Evolutionary conservation across 192 early-diverging fungal species (phyloP), one percentile per base, ranked within the genome.

Genomic region (Coemansia sp.): DNA sequence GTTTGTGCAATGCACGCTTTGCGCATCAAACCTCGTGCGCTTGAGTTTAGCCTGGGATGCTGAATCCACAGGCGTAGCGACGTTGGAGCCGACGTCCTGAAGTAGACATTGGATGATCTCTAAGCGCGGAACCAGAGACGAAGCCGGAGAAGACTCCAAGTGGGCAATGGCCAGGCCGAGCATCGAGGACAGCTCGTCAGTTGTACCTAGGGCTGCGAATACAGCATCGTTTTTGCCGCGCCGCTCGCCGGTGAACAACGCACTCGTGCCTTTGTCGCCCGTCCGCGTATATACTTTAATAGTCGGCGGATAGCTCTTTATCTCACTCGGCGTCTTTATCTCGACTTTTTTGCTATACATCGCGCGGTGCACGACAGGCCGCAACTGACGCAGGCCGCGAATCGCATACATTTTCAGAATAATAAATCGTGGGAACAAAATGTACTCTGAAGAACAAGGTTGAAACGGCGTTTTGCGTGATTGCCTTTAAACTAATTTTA

Each of bases 221-320:
- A 95, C 87, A 7, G 81, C 80, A 61, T 98, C 93, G 66, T 91
- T 83, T 72, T 98, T 98, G 46, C 74, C 22, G 12, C 92, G 85
- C 34, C 94, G 84, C 71, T 98, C 93, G 17, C 96, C 96, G 23
- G 90, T 94, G 72, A 86, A 98, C 37, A 98, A 82, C 0, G 92
- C 78, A 0, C 94, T 96, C 8, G 91, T 91, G 50, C 91, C 92
- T 75, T 93, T 91, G 82, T 98, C 96, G 19, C 96, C 96, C 0
- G 94, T 98, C 20, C 90, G 86, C 11, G 96, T 98, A 81, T 98
- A 98, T 31, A 98, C 89, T 55, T 86, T 89, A 57, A 88, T 74
- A 20, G 64, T 81, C 14, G 72, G 65, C 21, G 72, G 66, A 28
- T 82, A 72, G 66, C 70, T 72, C 49, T 76, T 82, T 51, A 79